phyloP scores from a whole-genome alignment of 2,329 filamentous ascomycete species.

The Aureobasidium sp. region DNA sequence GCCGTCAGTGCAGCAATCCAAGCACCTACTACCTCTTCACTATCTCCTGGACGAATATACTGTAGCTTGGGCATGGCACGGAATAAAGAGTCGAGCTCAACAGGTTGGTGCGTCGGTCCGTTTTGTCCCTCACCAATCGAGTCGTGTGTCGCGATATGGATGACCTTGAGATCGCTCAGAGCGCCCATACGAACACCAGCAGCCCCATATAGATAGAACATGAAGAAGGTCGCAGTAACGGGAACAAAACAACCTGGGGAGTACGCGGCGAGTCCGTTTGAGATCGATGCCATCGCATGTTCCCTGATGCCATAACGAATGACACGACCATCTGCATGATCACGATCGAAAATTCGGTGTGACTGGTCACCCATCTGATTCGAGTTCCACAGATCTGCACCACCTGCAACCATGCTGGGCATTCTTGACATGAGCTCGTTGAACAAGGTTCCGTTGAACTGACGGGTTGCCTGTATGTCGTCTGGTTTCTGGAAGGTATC shows the following conservation, averaged over 20 bases:
- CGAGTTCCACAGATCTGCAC: conserved; percentile 41
- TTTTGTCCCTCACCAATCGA: conserved; percentile 41
- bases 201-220: conserved; percentile 46
- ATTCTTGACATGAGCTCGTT: conserved; percentile 53
- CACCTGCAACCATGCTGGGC: conserved; percentile 48
- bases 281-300: conserved; percentile 66
- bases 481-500: conserved; percentile 48
- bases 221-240: conserved; percentile 42
- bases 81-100: conserved; percentile 40
- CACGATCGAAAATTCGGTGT: too few species aligned
- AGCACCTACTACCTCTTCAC: conserved; percentile 45
- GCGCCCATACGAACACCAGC: conserved; percentile 43
- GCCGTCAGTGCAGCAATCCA: conserved; percentile 45
- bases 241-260: conserved; percentile 40
- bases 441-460: conserved; percentile 53
- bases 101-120: conserved; percentile 43
- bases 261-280: conserved; percentile 43
- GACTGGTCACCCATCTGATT: conserved; percentile 55
- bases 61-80: conserved; percentile 43
- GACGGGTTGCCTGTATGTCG: conserved; percentile 58
- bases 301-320: conserved; percentile 68
- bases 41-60: conserved; percentile 42
- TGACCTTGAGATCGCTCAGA: conserved; percentile 38
- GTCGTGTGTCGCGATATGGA: conserved; percentile 45
- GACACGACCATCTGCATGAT: too few species aligned